Evolutionary conservation across 208 protist species (phyloP).

Genomic region (Kentomonas sorsogonicus): DNA sequence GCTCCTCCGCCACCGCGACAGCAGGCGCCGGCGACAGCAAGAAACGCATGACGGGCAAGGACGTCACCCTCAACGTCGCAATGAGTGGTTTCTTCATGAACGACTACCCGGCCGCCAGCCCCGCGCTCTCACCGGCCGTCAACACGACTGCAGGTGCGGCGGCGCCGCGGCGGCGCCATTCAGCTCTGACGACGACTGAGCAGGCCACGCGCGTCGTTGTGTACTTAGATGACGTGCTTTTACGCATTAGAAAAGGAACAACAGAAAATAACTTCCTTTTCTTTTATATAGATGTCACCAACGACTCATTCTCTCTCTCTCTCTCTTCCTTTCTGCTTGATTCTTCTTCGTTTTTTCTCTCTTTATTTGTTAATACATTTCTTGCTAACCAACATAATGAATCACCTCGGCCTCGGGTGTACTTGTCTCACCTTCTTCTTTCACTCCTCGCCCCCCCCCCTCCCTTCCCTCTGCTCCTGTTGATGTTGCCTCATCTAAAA

Average conservation of each 20-base stretch:
- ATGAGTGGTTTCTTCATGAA: slow-evolving; percentile 13
- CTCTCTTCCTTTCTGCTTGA: background rate
- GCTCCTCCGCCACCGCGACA: background rate
- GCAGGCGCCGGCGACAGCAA: background rate
- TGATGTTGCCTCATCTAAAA: background rate
- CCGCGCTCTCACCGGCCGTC: background rate
- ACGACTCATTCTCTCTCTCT: background rate
- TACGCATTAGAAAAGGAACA: too few relatives aligned
- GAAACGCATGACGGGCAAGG: slow-evolving; percentile 1
- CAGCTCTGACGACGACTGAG: too few relatives aligned
- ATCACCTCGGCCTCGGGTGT: background rate
- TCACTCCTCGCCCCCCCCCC: too few relatives aligned
- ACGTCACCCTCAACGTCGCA: slow-evolving; percentile 7
- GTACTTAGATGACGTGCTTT: too few relatives aligned
- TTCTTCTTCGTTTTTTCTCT: background rate
- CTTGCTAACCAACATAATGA: background rate
- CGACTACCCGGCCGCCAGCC: background rate
- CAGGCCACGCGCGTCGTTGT: too few relatives aligned
- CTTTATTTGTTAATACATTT: background rate
- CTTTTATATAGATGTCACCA: background rate
- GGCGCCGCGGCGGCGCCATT: too few relatives aligned
- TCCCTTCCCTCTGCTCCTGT: background rate
- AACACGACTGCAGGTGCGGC: too few relatives aligned
- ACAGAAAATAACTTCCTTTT: slow-evolving; percentile 1
- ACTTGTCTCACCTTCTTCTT: background rate